Base-by-base conservation (phyloP, 345 rosid genomes). In the Adansonia digitata region DNA sequence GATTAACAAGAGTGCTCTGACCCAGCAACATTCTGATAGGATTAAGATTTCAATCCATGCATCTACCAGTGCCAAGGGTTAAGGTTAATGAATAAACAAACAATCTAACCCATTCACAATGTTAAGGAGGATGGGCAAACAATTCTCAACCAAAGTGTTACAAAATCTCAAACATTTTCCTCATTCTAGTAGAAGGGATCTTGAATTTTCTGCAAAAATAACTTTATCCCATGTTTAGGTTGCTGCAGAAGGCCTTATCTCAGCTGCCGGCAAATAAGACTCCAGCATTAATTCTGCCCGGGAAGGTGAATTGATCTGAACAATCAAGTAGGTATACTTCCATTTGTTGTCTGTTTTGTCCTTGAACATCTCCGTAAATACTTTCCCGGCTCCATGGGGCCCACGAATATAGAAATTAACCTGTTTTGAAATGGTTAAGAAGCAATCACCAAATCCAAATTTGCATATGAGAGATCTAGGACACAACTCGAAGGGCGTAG, bases 311-410 rank as follows among this genome's bases (percentile, higher is more conserved):
- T 57, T 61, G 73, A 93, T 81, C 82, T 93, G 92, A 17, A 95
- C 99, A 66, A 93, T 85, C 82, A 95, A 82, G 81, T 88, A 91
- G 0, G 93, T 90, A 73, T 87, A 95, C 77, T 87, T 95, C 99
- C 97, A 95, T 57, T 95, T 85, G 81, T 87, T 88, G 75, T 91
- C 96, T 52, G 66, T 82, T 77, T 89, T 89, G 86, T 93, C 99
- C 77, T 81, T 93, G 86, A 95, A 93, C 99, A 93, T 95, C 81
- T 91, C 91, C 7, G 96, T 77, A 71, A 82, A 89, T 56, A 91
- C 99, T 77, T 90, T 95, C 42, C 98, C 99, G 6, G 92, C 90
- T 86, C 99, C 98, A 55, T 95, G 97, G 5, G 99, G 96, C 29
- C 99, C 98, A 2, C 98, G 93, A 56, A 95, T 80, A 75, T 85